Base-by-base conservation (phyloP, 805 yeast genomes). In the Wickerhamomyces bovis region DNA sequence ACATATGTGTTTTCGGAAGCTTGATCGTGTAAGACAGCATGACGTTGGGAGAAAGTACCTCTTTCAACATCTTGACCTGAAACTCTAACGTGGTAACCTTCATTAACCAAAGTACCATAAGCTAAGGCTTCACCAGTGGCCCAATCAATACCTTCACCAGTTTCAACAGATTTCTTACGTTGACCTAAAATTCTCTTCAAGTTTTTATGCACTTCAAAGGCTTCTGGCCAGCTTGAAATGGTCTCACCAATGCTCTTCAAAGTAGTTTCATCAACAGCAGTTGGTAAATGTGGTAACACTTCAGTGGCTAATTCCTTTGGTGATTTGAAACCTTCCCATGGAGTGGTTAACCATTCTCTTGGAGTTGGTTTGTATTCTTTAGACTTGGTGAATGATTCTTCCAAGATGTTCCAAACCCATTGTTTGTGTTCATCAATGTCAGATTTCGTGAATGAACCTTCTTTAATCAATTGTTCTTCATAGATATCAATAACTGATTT, bases 41-140 rank as follows among this genome's bases (percentile, higher is more conserved):
- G 99, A 75, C 99, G 92, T 76, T 94, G 99, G 46, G 99, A 94
- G 80, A 94, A 92, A 38, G 99, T 94, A 77, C 99, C 99, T 81
- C 99, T 89, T 79, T 94, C 99, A 56, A 94, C 98, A 80, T 94
- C 99, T 77, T 94, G 98, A 68, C 99, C 99, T 41, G 97, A 87
- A 44, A 94, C 85, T 77, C 99, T 87, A 50, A 94, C 95, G 61
- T 92, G 96, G 73, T 84, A 85, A 54, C 99, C 99, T 72, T 94
- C 99, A 62, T 82, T 67, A 45, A 83, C 84, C 57, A 94, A 76
- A 44, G 97, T 81, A 64, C 98, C 99, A 62, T 84, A 92, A 18
- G 99, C 99, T 60, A 94, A 81, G 42, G 98, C 98, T 75, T 94
- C 99, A 80, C 96, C 99, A 49, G 99, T 94, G 42, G 99, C 85